A percentile compares a stretch with the other conserved stretches of the same genome.
Conservation (phyloP, 2,329 filamentous ascomycete genomes). For the Aspergillus hortae region DNA sequence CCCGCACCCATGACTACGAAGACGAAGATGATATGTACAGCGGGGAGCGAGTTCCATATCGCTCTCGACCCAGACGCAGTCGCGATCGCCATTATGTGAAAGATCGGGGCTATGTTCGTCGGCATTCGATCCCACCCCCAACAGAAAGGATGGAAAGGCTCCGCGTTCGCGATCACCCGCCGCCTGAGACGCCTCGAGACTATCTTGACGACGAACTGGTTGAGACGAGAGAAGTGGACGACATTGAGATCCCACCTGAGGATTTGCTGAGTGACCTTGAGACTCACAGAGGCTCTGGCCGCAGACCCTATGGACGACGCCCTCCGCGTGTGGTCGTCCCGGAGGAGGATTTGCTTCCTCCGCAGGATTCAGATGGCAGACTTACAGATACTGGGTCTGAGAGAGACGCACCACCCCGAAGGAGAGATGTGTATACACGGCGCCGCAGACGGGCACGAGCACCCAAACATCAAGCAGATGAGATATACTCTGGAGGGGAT, state of each 20-base stretch:
- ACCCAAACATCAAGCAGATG: slow-evolving; percentile 6
- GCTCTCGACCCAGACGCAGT: slow-evolving; percentile 22
- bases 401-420: slow-evolving; percentile 4
- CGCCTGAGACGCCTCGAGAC: background rate
- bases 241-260: slow-evolving; percentile 13
- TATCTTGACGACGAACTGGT: background rate
- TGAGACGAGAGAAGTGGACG: slow-evolving; percentile 24
- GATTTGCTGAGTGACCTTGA: slow-evolving; percentile 6
- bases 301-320: background rate
- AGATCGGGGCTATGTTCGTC: slow-evolving; percentile 24
- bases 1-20: slow-evolving; percentile 27
- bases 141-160: slow-evolving; percentile 42
- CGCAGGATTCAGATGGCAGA: slow-evolving; percentile 5
- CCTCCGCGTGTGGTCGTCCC: slow-evolving; percentile 2
- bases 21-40: slow-evolving; percentile 19
- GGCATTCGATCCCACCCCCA: slow-evolving; percentile 34
- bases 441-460: slow-evolving; percentile 2
- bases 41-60: slow-evolving; percentile 22
- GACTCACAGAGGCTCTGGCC: background rate
- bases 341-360: slow-evolving; percentile 8
- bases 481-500: slow-evolving; percentile 1
- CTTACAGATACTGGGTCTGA: slow-evolving; percentile 15
- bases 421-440: slow-evolving; percentile 6
- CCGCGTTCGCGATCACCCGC: slow-evolving; percentile 36
- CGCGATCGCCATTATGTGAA: slow-evolving; percentile 25